Evolutionary conservation across 352 stramenopile species (phyloP), one percentile per base, ranked within the genome.

Genomic region (Phytophthora citrophthora): DNA sequence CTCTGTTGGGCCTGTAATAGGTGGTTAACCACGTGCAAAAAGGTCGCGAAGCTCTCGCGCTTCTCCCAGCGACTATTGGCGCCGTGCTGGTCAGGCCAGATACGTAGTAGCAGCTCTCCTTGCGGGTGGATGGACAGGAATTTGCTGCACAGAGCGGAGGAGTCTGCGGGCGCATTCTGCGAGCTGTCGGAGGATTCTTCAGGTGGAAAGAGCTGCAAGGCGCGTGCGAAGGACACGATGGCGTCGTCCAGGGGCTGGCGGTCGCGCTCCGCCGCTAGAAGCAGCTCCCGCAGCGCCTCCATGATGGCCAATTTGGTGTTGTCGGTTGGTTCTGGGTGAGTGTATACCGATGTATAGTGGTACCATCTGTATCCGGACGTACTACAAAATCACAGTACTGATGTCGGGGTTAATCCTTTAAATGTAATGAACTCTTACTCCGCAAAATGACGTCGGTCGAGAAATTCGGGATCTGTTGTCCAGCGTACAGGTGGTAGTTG

Each of bases 1-100:
- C 63, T 20, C 18, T 38, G 50, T 39, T 86, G 74, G 5, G 39
- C 48, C 18, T 76, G 68, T 34, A 94, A 38, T 12, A 96, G 56
- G 18, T 66, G 57, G 38, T 68, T 67, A 5, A 89, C 61, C 18
- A 89, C 57, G 44, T 90, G 72, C n/a, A 96, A 63, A 62, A 88
- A 90, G 4, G 62, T 56, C 8, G 83, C 84, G 36, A 93, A 84
- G 43, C 81, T 93, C 48, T 93, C 81, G 26, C 86, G 86, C 31
- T 74, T 68, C 47, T 77, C 70, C 81, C 82, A 94, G 31, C 86
- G 83, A 55, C 62, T 79, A 46, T 67, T 72, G 29, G 57, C 70
- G 41, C 77, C 76, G 39, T 68, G 66, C 10, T 79, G 55, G 34
- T 91, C 83, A 0, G 83, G 86, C 86, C 86, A 94, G 31, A 88